Evolutionary conservation across 108 stramenopile species (phyloP).

Genomic region (Nannochloropsis oceanica): DNA sequence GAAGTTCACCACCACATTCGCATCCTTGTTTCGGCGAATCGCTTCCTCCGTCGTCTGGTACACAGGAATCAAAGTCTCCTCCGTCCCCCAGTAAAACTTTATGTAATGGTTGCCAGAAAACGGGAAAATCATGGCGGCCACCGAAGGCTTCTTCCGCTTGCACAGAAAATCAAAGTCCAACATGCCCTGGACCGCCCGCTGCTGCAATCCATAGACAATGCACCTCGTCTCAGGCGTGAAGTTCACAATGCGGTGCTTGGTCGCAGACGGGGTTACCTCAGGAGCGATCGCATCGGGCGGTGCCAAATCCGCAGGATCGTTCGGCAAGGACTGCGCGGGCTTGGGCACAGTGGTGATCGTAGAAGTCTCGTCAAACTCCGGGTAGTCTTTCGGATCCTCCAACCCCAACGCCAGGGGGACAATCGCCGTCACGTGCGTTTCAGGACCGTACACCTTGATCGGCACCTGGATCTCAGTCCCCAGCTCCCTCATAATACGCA

Average conservation of each 20-base stretch:
- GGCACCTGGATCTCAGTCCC: conserved; percentile 48
- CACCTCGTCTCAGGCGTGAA: conserved; percentile 43
- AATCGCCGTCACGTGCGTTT: conserved; percentile 65
- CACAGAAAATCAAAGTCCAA: conserved; percentile 85
- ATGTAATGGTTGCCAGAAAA: conserved; percentile 64
- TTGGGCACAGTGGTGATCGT: not conserved
- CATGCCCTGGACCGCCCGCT: conserved; percentile 58
- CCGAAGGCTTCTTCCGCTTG: conserved; percentile 58
- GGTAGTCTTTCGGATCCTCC: conserved; percentile 35
- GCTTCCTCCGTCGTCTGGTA: conserved; percentile 56
- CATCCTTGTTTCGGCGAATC: conserved; percentile 53
- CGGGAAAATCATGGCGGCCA: conserved; percentile 64
- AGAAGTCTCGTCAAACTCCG: conserved; percentile 49
- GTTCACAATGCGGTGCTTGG: conserved; percentile 5
- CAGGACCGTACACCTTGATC: conserved; percentile 72
- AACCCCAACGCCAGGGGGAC: conserved; percentile 66
- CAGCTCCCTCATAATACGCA: conserved; percentile 55
- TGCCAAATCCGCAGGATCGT: not conserved
- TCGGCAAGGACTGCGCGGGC: not conserved
- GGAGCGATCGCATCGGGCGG: conserved; percentile 35
- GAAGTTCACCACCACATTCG: conserved; percentile 64
- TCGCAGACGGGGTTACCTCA: not conserved
- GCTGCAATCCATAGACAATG: conserved; percentile 66
- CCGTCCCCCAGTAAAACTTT: conserved; percentile 79
- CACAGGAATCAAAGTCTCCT: conserved; percentile 63